Percentiles rank a stretch among this genome's conserved stretches.
Conservation (phyloP, 371 early-diverging fungal genomes). For the Mucor racemosus region DNA sequence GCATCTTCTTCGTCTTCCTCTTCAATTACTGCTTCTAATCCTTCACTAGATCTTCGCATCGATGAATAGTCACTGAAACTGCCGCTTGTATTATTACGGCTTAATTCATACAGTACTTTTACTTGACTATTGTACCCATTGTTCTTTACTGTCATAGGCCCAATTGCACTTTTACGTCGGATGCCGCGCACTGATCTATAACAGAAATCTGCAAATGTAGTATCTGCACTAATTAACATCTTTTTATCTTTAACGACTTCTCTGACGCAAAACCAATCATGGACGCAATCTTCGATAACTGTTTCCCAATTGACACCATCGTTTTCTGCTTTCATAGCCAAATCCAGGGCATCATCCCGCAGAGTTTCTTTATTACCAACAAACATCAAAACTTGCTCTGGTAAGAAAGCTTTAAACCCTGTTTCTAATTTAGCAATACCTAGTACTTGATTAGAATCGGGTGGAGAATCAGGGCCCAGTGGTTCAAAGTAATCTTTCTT, state of each 20-base stretch:
- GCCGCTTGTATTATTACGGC: neutral
- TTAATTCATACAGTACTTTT: conserved; percentile 22
- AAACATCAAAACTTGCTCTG: conserved; percentile 38
- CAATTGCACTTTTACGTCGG: conserved; percentile 1
- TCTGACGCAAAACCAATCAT: conserved; percentile 54
- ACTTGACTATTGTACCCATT: neutral
- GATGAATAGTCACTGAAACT: conserved; percentile 16
- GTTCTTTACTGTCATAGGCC: neutral
- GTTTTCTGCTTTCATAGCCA: conserved; percentile 42
- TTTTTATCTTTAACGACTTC: conserved; percentile 50
- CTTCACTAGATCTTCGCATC: conserved; percentile 28
- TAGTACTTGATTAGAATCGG: conserved; percentile 33
- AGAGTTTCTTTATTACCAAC: conserved; percentile 47
- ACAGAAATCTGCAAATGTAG: conserved; percentile 42
- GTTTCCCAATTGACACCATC: conserved; percentile 44
- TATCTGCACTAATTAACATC: conserved; percentile 37
- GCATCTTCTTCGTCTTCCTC: conserved; percentile 32
- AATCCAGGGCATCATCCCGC: conserved; percentile 44
- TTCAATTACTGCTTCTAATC: conserved; percentile 39
- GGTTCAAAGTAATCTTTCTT: conserved; percentile 49
- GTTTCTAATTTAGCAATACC: conserved; percentile 45
- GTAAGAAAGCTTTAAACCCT: conserved; percentile 42
- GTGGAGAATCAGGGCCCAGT: conserved; percentile 27
- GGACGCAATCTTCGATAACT: conserved; percentile 45
- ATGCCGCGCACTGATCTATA: conserved; percentile 31